phyloP scores from a whole-genome alignment of 108 stramenopile genomes.

The Epithemia pelagica region DNA sequence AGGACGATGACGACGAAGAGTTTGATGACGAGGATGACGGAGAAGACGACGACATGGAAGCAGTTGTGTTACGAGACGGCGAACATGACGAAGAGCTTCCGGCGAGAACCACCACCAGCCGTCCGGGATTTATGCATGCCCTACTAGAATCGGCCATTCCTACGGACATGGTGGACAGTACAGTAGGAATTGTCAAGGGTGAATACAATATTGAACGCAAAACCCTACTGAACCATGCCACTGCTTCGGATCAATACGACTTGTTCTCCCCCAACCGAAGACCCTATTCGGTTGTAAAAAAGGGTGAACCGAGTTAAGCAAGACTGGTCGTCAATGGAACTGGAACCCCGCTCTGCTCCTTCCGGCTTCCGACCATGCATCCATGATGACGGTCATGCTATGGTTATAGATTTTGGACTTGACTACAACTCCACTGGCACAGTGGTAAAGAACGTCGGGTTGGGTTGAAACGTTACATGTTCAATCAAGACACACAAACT shows the following conservation, averaged over 20 bases:
- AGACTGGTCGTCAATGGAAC: too few relatives aligned
- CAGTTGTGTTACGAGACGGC: not conserved
- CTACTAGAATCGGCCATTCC: conserved; percentile 77
- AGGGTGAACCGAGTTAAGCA: too few relatives aligned
- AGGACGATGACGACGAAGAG: conserved; percentile 21
- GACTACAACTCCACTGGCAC: too few relatives aligned
- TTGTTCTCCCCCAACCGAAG: conserved; percentile 44
- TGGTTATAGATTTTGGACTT: too few relatives aligned
- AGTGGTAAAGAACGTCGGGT: too few relatives aligned
- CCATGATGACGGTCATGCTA: too few relatives aligned
- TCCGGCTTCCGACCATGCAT: too few relatives aligned
- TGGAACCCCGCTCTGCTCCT: too few relatives aligned
- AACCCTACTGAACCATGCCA: conserved; percentile 77
- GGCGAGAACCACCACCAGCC: not conserved
- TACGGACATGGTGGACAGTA: conserved; percentile 71
- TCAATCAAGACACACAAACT: too few relatives aligned
- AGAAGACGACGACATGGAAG: not conserved
- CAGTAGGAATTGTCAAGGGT: conserved; percentile 78
- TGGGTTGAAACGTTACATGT: too few relatives aligned
- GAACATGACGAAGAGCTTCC: not conserved
- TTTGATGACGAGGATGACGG: not conserved
- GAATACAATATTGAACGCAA: conserved; percentile 79
- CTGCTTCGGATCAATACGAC: conserved; percentile 83
- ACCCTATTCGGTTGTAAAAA: not conserved
- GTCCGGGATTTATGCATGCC: conserved; percentile 66